These are phyloP conservation scores for Silene latifolia DNA, from an alignment of 148 eudicot species.

Conservation along the genomic window DNA sequence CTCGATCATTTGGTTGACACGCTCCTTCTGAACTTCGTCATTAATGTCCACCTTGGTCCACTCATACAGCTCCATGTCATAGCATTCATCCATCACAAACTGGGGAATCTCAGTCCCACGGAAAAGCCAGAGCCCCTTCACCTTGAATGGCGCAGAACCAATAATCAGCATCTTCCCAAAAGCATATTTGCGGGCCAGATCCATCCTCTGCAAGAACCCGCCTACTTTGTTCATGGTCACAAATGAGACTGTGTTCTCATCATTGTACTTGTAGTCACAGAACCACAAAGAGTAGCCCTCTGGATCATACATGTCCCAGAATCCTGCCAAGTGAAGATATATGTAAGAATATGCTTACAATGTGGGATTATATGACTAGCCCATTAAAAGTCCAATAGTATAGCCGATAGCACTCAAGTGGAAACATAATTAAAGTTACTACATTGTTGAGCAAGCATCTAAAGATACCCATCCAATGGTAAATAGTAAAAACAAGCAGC, in stretches of 20 bases:
- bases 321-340: conserved; percentile 41
- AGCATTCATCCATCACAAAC: conserved; percentile 43
- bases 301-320: conserved; percentile 84
- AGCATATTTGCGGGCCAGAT: conserved; percentile 43
- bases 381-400: too few species aligned
- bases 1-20: conserved; percentile 48
- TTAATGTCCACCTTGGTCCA: conserved; percentile 41
- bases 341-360: too few species aligned
- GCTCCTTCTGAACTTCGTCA: conserved; percentile 41
- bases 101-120: conserved; percentile 43
- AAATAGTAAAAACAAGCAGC: too few species aligned
- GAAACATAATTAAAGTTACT: too few species aligned
- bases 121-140: conserved; percentile 46
- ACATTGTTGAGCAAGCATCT: too few species aligned
- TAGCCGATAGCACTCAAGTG: too few species aligned
- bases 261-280: conserved; percentile 48
- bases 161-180: conserved; percentile 47
- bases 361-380: too few species aligned
- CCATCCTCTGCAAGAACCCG: conserved; percentile 48
- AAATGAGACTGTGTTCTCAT: conserved; percentile 44
- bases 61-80: conserved; percentile 46
- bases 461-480: too few species aligned
- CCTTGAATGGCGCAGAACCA: conserved; percentile 40
- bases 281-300: conserved; percentile 53
- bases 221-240: conserved; percentile 44